A percentile compares a stretch with the other conserved stretches of the same genome.
These are phyloP conservation scores for Cyphellophora attinorum DNA, from an alignment of 2,329 filamentous ascomycete genomes.

Conservation along the genomic window DNA sequence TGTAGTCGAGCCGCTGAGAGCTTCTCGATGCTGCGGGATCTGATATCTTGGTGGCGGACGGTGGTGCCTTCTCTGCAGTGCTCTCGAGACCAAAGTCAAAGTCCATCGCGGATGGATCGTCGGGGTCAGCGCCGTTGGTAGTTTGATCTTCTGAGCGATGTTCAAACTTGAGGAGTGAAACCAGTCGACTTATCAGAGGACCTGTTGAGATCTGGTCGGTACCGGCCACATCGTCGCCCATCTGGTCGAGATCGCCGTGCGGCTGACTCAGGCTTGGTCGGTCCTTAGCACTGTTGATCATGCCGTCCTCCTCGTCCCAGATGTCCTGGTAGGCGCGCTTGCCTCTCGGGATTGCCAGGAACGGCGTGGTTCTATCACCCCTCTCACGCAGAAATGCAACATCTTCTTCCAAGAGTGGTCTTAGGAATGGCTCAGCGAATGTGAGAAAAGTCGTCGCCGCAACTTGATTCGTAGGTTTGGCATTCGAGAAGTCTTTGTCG, in stretches of 20 bases:
- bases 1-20: conserved; percentile 71
- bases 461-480: conserved; percentile 89
- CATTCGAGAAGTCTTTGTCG: conserved; percentile 89
- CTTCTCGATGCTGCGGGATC: conserved; percentile 63
- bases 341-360: conserved; percentile 75
- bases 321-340: conserved; percentile 79
- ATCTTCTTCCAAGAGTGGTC: conserved; percentile 84
- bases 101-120: conserved; percentile 36
- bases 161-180: conserved; percentile 74
- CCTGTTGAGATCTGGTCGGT: conserved; percentile 84
- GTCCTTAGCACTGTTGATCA: conserved; percentile 59
- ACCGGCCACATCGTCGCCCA: conserved; percentile 78
- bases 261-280: conserved; percentile 70
- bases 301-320: conserved; percentile 90
- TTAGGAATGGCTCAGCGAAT: conserved; percentile 85
- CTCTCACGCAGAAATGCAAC: conserved; percentile 84
- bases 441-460: conserved; percentile 87
- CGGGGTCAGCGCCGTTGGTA: conserved; percentile 34
- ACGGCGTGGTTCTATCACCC: conserved; percentile 73
- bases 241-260: conserved; percentile 73
- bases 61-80: conserved; percentile 40
- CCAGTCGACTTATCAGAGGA: conserved; percentile 70
- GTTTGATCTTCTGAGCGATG: conserved; percentile 48
- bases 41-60: conserved; percentile 69
- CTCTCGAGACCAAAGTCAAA: conserved; percentile 26